phyloP scores from a whole-genome alignment of 257 asterid species.

The Mentha longifolia region DNA sequence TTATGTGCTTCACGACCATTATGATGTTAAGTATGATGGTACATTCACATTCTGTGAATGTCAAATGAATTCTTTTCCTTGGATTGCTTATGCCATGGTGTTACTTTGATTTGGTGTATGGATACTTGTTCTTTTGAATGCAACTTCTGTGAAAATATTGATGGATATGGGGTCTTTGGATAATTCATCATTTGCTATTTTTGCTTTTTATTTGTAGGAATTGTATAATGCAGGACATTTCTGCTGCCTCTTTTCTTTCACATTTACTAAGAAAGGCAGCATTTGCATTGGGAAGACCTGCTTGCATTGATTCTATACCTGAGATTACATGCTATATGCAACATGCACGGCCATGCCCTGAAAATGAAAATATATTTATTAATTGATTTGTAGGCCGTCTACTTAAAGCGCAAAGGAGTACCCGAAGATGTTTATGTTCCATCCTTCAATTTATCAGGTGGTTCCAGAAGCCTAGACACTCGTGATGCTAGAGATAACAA shows the following conservation, averaged over 20 bases:
- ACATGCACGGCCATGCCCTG: conserved; percentile 18
- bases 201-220: conserved; percentile 20
- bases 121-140: conserved; percentile 22
- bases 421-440: conserved; percentile 55
- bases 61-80: conserved; percentile 13
- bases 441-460: conserved; percentile 55
- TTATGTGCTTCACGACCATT: conserved; percentile 15
- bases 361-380: conserved; percentile 29
- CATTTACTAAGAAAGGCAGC: conserved; percentile 2
- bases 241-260: conserved; percentile 14
- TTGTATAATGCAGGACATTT: conserved; percentile 11
- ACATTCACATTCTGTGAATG: conserved; percentile 16
- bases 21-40: not conserved
- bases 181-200: conserved; percentile 12
- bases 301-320: conserved; percentile 15
- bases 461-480: conserved; percentile 55
- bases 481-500: conserved; percentile 61
- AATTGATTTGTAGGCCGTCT: conserved; percentile 69
- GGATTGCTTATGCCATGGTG: conserved; percentile 18
- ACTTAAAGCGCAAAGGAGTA: conserved; percentile 69
- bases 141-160: conserved; percentile 3
- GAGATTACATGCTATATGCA: conserved; percentile 20
- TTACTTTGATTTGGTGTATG: conserved; percentile 26
- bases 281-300: conserved; percentile 27
- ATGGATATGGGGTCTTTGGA: conserved; percentile 23